Percentiles rank a stretch among this genome's conserved stretches.
These are phyloP conservation scores for Pythium dissotocum DNA, from an alignment of 352 stramenopile genomes.

Conservation along the genomic window DNA sequence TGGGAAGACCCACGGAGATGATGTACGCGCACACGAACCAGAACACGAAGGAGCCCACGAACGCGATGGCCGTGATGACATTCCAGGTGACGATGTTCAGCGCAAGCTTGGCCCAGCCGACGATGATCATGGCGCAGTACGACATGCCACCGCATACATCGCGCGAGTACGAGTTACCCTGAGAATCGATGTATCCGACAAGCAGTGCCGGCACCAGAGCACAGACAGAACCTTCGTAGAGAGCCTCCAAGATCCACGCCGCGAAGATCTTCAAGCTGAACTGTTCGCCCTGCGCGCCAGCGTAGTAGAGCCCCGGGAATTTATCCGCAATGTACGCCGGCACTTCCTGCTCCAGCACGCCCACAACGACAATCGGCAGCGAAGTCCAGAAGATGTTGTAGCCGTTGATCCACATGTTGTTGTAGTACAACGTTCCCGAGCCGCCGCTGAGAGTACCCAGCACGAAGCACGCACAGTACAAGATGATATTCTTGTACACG, in stretches of 20 bases:
- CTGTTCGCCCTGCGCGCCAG: slow-evolving; percentile 73
- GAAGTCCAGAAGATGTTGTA: slow-evolving; percentile 97
- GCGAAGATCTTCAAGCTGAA: slow-evolving; percentile 82
- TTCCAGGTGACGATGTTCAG: slow-evolving; percentile 89
- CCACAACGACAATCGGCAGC: slow-evolving; percentile 89
- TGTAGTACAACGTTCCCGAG: slow-evolving; percentile 82
- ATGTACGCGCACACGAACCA: slow-evolving; percentile 72
- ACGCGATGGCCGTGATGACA: slow-evolving; percentile 49
- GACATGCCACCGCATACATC: slow-evolving; percentile 71
- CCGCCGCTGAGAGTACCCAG: slow-evolving; percentile 84
- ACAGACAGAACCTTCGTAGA: slow-evolving; percentile 79
- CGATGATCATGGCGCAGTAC: slow-evolving; percentile 81
- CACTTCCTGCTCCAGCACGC: slow-evolving; percentile 84
- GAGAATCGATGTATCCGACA: slow-evolving; percentile 58
- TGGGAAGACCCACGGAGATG: slow-evolving; percentile 59
- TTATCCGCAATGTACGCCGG: slow-evolving; percentile 62
- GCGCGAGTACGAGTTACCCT: slow-evolving; percentile 60
- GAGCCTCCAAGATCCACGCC: slow-evolving; percentile 76
- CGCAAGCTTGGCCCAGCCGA: slow-evolving; percentile 77
- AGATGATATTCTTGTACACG: slow-evolving; percentile 99
- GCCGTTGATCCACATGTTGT: slow-evolving; percentile 92
- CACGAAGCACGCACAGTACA: slow-evolving; percentile 83
- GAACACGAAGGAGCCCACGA: slow-evolving; percentile 66
- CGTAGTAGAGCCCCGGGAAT: slow-evolving; percentile 83
- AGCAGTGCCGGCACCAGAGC: slow-evolving; percentile 67